Evolutionary conservation across 768 basidiomycete genomes (phyloP).

Genomic region (Tulasnella calospora): DNA sequence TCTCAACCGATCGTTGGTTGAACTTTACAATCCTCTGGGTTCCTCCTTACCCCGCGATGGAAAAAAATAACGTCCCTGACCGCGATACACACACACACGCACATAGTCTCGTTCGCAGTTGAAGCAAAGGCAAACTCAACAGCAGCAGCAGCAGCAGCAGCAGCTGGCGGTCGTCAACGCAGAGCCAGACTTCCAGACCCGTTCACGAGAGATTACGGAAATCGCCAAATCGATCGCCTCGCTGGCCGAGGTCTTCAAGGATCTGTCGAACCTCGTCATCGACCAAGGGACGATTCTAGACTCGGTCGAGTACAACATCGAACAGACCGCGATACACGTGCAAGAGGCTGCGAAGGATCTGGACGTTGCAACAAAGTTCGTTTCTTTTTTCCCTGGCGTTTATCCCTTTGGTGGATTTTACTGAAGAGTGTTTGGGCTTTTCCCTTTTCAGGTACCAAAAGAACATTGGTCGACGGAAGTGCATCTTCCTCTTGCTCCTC

Average conservation of each 20-base stretch:
- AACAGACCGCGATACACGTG: constrained; percentile 78
- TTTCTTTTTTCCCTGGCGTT: constrained; percentile 25
- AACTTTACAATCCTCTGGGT: constrained; percentile 3
- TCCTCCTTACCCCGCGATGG: background rate
- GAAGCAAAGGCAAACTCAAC: constrained; percentile 25
- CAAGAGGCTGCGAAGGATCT: constrained; percentile 82
- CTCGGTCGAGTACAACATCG: constrained; percentile 95
- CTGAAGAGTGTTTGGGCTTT: constrained; percentile 5
- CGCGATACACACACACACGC: background rate
- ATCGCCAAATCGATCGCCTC: constrained; percentile 89
- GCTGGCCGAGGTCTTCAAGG: constrained; percentile 94
- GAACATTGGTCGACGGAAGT: constrained; percentile 85
- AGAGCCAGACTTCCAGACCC: constrained; percentile 44
- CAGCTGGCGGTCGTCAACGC: constrained; percentile 35
- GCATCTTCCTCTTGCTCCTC: constrained; percentile 86
- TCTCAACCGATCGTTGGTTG: constrained; percentile 28
- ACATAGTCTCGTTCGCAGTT: constrained; percentile 35
- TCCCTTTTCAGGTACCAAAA: constrained; percentile 72
- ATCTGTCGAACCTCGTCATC: constrained; percentile 86
- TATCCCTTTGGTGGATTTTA: background rate
- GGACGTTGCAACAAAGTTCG: constrained; percentile 72
- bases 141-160: constrained; percentile 33
- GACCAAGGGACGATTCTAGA: constrained; percentile 97
- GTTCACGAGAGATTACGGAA: constrained; percentile 71
- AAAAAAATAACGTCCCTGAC: constrained; percentile 31